phyloP scores from a whole-genome alignment of 768 basidiomycete genomes.

The Royoungia palumana region DNA sequence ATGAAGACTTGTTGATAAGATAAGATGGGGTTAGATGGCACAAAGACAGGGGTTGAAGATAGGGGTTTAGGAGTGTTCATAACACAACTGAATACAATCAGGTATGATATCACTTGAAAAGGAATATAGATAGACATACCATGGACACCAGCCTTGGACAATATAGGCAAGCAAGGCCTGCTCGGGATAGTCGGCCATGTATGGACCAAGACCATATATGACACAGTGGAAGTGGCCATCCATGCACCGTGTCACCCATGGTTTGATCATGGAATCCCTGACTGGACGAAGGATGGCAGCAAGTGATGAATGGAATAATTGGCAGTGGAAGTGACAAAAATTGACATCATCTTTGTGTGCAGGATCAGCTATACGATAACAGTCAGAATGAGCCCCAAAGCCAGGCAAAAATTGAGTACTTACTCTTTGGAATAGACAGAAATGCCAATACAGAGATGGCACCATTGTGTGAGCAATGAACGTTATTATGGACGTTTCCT shows the following conservation, averaged over 20 bases:
- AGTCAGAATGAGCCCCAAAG: not conserved
- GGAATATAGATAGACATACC: not conserved
- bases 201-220: slow-evolving; percentile 4
- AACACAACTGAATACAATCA: too few relatives aligned
- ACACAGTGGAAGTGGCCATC: not conserved
- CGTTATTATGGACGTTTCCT: slow-evolving; percentile 16
- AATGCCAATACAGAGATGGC: slow-evolving; percentile 15
- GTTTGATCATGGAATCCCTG: not conserved
- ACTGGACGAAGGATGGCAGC: not conserved
- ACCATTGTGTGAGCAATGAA: slow-evolving; percentile 1
- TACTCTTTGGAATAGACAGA: slow-evolving; percentile 31
- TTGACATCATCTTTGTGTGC: not conserved
- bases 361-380: not conserved
- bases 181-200: slow-evolving; percentile 1
- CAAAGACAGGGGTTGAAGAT: too few relatives aligned
- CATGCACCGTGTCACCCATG: not conserved
- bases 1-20: too few relatives aligned
- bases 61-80: too few relatives aligned
- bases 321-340: not conserved
- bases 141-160: slow-evolving; percentile 1
- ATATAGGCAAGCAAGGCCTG: slow-evolving; percentile 1
- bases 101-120: too few relatives aligned
- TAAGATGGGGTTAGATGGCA: too few relatives aligned
- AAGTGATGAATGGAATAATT: not conserved
- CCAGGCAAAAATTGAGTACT: not conserved